phyloP scores from a whole-genome alignment of 306 rosid genomes.

The Cicer chorassanicum region DNA sequence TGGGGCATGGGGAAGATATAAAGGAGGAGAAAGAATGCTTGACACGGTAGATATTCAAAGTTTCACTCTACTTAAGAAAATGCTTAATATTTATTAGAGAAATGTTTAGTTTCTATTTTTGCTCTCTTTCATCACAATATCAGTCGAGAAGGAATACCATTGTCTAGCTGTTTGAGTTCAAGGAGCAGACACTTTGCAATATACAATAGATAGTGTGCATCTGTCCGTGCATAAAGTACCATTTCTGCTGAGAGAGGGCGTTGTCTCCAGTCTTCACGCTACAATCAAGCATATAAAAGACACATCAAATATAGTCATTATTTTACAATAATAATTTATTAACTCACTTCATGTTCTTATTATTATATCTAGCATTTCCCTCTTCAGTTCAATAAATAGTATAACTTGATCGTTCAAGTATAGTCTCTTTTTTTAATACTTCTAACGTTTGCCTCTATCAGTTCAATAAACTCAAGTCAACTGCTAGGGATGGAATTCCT shows the following conservation, averaged over 20 bases:
- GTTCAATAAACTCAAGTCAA: conserved; percentile 11
- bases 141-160: conserved; percentile 62
- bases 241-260: conserved; percentile 86
- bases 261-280: conserved; percentile 99
- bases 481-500: conserved; percentile 18
- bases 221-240: conserved; percentile 88
- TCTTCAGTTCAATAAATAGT: neutral
- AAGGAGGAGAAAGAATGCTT: conserved; percentile 26
- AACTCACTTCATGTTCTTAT: neutral
- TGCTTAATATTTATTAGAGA: conserved; percentile 15
- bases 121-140: conserved; percentile 38
- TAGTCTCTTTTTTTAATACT: conserved; percentile 1
- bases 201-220: conserved; percentile 87
- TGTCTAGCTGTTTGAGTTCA: conserved; percentile 70
- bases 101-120: neutral
- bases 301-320: conserved; percentile 21
- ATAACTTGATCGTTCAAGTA: conserved; percentile 33
- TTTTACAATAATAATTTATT: too few relatives aligned
- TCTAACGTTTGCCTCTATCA: neutral
- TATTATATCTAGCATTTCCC: neutral
- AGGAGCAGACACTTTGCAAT: conserved; percentile 73
- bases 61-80: conserved; percentile 12
- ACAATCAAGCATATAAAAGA: conserved; percentile 43
- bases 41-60: conserved; percentile 8
- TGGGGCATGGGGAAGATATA: neutral